Base-by-base conservation (phyloP, 306 rosid genomes). In the Pterocarpus macrocarpus region DNA sequence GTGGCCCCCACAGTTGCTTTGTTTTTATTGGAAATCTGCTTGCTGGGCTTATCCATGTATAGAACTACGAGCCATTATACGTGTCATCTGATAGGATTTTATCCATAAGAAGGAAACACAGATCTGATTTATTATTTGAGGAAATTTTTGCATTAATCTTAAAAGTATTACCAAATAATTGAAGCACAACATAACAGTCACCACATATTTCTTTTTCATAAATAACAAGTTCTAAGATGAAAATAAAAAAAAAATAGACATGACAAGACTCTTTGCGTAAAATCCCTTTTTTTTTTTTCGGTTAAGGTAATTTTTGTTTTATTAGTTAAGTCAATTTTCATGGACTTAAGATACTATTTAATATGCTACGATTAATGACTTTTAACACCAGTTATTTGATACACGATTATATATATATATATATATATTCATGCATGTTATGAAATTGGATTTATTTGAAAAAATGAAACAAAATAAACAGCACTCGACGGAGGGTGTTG, bases 21-120 rank as follows among this genome's bases (percentile, higher is more conserved):
- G 65, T 4, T 72, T 8, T 55, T 72, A 35, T 72, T 56, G 61
- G 30, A 5, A 2, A 50, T 0, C 8, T 2, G 2, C 28, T 15
- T 33, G 17, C 9, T 63, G 17, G 49, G 4, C 61, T 82, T 77
- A 64, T 64, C 75, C 61, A 0, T 77, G 28, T 8, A 13, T 30
- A 9, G 1, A 58, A 5, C 4, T 28, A 0, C 2, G 6, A 41
- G 6, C 10, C 41, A 83, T 71, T 64, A 22, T 22, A 64, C 82
- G 82, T 77, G 86, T 71, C 70, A 16, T 55, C 69, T 77, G 0
- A 4, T 11, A 64, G n/a, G 45, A 71, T 55, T 55, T 38, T 80
- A 80, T 80, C 83, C 47, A 43, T 5, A 0, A 43, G 61, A 16
- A 79, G 47, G 22, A 33, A 57, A 45, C 49, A 15, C 33, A 15